Percentiles rank a stretch among this genome's conserved stretches.
Conservation (phyloP, 139 green algal species). For the Coelastrella sp. region DNA sequence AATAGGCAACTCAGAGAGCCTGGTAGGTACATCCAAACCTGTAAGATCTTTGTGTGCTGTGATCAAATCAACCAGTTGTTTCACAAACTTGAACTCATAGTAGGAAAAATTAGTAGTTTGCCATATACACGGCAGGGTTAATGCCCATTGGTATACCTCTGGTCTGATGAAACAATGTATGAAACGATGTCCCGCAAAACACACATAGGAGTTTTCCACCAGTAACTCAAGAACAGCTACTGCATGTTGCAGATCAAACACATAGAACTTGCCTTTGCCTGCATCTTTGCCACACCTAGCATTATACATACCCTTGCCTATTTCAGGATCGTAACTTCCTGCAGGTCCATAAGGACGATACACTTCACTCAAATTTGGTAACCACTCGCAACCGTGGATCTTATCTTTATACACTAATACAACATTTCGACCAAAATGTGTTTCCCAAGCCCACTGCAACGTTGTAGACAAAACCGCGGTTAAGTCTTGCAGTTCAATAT, state of each 20-base stretch:
- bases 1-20: neutral
- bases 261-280: neutral
- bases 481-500: neutral
- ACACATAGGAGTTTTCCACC: constrained; percentile 5
- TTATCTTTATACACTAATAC: neutral
- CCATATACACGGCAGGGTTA: constrained; percentile 25
- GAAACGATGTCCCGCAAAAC: neutral
- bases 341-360: neutral
- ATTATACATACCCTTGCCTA: neutral
- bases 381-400: neutral
- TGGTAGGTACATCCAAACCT: neutral
- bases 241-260: neutral
- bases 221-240: neutral
- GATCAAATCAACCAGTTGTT: neutral
- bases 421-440: neutral
- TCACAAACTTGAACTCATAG: constrained; percentile 7
- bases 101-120: constrained; percentile 31
- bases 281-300: neutral
- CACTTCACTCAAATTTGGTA: neutral
- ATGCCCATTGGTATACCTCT: constrained; percentile 28
- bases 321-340: neutral
- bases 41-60: neutral
- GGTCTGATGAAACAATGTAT: constrained; percentile 5
- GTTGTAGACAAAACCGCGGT: neutral
- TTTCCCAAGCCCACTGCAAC: neutral